These are phyloP conservation scores for Pythium folliculosum DNA, from an alignment of 352 stramenopile genomes.

Conservation along the genomic window DNA sequence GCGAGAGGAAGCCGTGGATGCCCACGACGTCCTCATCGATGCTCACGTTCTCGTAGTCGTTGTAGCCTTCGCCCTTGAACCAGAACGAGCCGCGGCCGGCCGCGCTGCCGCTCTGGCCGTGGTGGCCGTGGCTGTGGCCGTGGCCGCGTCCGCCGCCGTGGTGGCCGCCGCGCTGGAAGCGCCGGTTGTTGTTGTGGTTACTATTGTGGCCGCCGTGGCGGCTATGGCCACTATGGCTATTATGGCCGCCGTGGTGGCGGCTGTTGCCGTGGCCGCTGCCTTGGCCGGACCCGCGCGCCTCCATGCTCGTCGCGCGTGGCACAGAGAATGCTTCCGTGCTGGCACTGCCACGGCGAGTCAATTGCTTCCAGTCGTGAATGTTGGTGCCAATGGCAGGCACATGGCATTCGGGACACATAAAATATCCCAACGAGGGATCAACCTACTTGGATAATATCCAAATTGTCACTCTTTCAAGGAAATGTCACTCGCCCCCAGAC, in stretches of 20 bases:
- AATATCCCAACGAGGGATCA: slow-evolving; percentile 17
- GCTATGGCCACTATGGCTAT: background rate
- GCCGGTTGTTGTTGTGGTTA: slow-evolving; percentile 5
- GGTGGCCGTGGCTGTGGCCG: slow-evolving; percentile 19
- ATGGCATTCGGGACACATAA: background rate
- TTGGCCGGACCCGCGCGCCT: slow-evolving; percentile 11
- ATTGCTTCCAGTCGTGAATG: slow-evolving; percentile 22
- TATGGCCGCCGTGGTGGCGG: background rate
- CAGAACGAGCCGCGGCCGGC: slow-evolving; percentile 16
- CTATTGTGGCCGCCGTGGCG: background rate
- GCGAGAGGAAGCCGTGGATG: slow-evolving; percentile 66
- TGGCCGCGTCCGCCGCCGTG: slow-evolving; percentile 26
- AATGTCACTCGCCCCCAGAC: slow-evolving; percentile 2
- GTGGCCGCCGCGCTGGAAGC: slow-evolving; percentile 4
- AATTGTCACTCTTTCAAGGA: background rate
- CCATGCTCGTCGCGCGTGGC: slow-evolving; percentile 7
- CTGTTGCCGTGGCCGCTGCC: background rate
- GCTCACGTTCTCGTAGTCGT: slow-evolving; percentile 30
- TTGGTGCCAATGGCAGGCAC: slow-evolving; percentile 4
- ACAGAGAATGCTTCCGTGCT: background rate
- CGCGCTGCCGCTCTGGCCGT: slow-evolving; percentile 17
- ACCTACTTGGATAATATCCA: slow-evolving; percentile 1
- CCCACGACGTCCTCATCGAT: slow-evolving; percentile 77
- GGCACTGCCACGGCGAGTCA: background rate
- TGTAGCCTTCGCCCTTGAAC: slow-evolving; percentile 7